phyloP scores from a whole-genome alignment of 805 yeast species.

The Candida tallmaniae region DNA sequence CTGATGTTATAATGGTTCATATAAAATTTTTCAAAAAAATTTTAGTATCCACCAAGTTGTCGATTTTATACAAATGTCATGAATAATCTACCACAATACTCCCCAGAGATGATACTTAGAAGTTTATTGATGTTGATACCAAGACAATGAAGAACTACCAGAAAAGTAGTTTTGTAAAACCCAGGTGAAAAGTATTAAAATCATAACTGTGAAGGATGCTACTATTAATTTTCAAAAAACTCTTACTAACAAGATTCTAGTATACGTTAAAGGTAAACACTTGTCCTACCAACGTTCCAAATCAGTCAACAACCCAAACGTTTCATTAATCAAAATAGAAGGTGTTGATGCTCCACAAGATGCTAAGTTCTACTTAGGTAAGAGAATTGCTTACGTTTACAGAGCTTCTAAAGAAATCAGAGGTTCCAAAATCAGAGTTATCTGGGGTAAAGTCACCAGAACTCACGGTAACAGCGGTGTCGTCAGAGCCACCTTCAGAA shows the following conservation, averaged over 20 bases:
- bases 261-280: conserved; percentile 99
- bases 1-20: no score
- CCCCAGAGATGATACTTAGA: no score
- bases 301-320: conserved; percentile 96
- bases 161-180: no score
- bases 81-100: no score
- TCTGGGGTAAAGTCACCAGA: conserved; percentile 99
- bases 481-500: conserved; percentile 98
- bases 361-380: conserved; percentile 99
- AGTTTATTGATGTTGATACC: no score
- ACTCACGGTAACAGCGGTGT: conserved; percentile 98
- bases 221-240: no score
- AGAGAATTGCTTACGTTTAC: conserved; percentile 99
- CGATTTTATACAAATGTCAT: no score
- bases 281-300: conserved; percentile 99
- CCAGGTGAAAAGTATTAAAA: no score
- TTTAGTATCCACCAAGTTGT: no score
- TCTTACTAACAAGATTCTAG: conserved; percentile 46
- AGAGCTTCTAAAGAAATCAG: conserved; percentile 96
- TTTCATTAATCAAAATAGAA: conserved; percentile 94
- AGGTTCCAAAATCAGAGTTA: conserved; percentile 98
- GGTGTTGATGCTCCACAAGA: conserved; percentile 90
- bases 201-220: no score
- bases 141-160: no score
- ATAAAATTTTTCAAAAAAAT: no score